These are phyloP conservation scores for Yamadazyma kitorensis DNA, from an alignment of 805 yeast species.

Conservation along the genomic window DNA sequence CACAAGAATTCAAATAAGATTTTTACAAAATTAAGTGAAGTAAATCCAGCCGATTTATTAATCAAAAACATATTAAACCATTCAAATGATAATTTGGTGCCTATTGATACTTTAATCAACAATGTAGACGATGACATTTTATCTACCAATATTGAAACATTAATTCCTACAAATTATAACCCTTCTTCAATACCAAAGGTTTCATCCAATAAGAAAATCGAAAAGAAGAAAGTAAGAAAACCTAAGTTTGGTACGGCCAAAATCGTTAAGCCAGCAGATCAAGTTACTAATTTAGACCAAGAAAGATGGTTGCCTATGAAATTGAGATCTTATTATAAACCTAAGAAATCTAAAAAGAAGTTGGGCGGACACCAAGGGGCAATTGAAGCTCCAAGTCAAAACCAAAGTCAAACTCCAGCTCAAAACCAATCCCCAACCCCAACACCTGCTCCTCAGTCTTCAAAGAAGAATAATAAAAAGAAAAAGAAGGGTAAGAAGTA, in stretches of 20 bases:
- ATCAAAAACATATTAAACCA: constrained; percentile 18
- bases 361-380: constrained; percentile 27
- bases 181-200: not conserved
- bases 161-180: constrained; percentile 19
- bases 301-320: constrained; percentile 93
- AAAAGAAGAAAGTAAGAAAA: constrained; percentile 24
- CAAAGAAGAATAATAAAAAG: constrained; percentile 16
- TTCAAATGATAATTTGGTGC: constrained; percentile 16
- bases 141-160: constrained; percentile 25
- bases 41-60: constrained; percentile 23
- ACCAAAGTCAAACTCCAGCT: constrained; percentile 9
- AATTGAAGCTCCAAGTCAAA: constrained; percentile 13
- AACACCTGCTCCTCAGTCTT: constrained; percentile 6
- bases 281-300: constrained; percentile 34
- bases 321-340: constrained; percentile 80
- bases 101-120: constrained; percentile 20
- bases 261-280: constrained; percentile 22
- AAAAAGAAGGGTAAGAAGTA: constrained; percentile 27
- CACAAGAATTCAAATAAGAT: constrained; percentile 14
- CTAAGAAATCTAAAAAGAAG: constrained; percentile 60
- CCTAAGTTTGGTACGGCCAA: constrained; percentile 29
- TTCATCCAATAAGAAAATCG: constrained; percentile 12
- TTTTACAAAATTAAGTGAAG: constrained; percentile 19
- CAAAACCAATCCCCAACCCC: constrained; percentile 11
- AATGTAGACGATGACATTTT: constrained; percentile 27